Evolutionary conservation across 805 yeast genomes (phyloP), one percentile per base, ranked within the genome.

Genomic region (Wickerhamiella azyma): DNA sequence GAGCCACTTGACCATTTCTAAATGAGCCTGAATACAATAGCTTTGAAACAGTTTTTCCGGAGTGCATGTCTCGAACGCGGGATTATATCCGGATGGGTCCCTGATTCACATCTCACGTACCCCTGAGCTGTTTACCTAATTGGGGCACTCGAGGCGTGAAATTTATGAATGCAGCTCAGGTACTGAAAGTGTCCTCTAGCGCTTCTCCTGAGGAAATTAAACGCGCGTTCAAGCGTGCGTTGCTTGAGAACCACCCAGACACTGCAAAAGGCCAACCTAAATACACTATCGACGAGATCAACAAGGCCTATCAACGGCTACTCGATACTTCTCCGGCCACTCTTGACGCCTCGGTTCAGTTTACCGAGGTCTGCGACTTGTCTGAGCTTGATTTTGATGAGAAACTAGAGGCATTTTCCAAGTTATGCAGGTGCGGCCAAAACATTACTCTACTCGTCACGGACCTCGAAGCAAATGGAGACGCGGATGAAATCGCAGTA

Each of bases 231-330:
- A 73, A 70, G 47, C 64, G 60, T 29, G 71, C 72, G 13, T 68
- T 89, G 6, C 65, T 89, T 1, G 56, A 60, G 3, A 60, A 73
- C 2, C 97, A 89, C 60, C 97, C 97, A 1, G 97, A 89, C 59
- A 88, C 17, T 41, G 16, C 36, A 19, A 37, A 21, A 18, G 43
- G 14, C 13, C 39, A 18, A 32, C 28, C 43, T 17, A n/a, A n/a
- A 8, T 30, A 37, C 30, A 50, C 65, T 5, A 62, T 77, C 8
- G 65, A 73, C 48, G 62, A 63, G 19, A 68, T 86, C 26, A 72
- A 80, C 53, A 63, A 60, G 18, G 96, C 96, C 0, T 86, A 82
- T 54, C 28, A 19, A 13, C 55, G 62, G n/a, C 66, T 70, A 0
- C 62, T 86, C 7, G 36, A 50, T 35, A 9, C 33, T 17, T 9